Percentiles rank a stretch among this genome's conserved stretches.
phyloP scores from a whole-genome alignment of 139 green algal genomes.

The Deuterostichococcus epilithicus region DNA sequence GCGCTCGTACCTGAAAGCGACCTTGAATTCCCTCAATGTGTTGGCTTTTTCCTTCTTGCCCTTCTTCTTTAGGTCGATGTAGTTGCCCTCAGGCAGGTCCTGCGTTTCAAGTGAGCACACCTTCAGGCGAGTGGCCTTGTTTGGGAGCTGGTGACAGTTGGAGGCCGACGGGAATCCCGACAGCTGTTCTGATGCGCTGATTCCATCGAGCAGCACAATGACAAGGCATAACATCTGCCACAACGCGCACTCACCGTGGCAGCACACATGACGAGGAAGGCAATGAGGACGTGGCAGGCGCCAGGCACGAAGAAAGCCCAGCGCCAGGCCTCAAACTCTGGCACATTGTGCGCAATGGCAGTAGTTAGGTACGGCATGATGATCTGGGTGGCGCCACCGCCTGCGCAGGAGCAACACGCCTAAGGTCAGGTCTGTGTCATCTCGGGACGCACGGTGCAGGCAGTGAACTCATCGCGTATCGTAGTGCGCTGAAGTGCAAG shows the following conservation, averaged over 20 bases:
- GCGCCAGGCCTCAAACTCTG: slow-evolving; percentile 75
- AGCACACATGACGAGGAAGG: slow-evolving; percentile 45
- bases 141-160: background rate
- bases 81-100: slow-evolving; percentile 88
- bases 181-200: too few species aligned
- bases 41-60: slow-evolving; percentile 66
- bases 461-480: background rate
- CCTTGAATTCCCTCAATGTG: slow-evolving; percentile 11
- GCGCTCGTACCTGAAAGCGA: slow-evolving; percentile 9
- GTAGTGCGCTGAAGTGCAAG: background rate
- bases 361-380: slow-evolving; percentile 89
- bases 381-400: slow-evolving; percentile 84
- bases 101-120: slow-evolving; percentile 35
- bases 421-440: too few species aligned
- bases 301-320: slow-evolving; percentile 86
- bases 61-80: slow-evolving; percentile 62
- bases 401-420: background rate
- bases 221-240: background rate
- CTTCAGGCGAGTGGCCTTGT: too few species aligned
- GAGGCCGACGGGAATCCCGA: too few species aligned
- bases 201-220: background rate
- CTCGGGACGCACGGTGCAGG: too few species aligned
- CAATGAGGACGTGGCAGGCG: slow-evolving; percentile 64
- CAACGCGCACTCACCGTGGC: background rate
- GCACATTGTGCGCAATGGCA: slow-evolving; percentile 30